Evolutionary conservation across 345 rosid species (phyloP), one percentile per base, ranked within the genome.

Genomic region (Lenwebbia sp.): DNA sequence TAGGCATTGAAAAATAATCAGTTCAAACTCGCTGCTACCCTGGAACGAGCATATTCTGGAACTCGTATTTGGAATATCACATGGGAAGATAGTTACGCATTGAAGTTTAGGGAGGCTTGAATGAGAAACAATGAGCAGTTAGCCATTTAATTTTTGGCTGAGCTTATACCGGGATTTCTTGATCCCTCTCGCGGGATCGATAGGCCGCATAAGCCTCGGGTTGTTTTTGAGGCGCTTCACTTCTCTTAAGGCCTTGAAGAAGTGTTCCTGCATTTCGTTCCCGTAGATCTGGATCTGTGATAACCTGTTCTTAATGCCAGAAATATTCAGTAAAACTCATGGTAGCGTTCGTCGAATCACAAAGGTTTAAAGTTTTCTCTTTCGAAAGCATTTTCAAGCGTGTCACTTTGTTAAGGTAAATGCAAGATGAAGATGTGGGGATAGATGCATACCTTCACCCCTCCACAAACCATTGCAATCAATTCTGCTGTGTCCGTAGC

Each of bases 221-320:
- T 26, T 83, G 75, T 23, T 53, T 54, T 30, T 83, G 33, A 22
- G 54, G 49, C 49, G 87, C 87, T 51, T 60, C 88, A 41, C 28
- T 50, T 12, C 21, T 54, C 5, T 21, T 23, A 50, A 85, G 17
- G 84, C 90, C 90, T 60, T 87, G 85, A 62, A 89, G 85, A 62
- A 89, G 85, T 49, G 78, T 83, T 40, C 88, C 87, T 7, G 62
- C 83, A 53, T 87, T 86, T 65, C 87, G 85, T 54, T 89, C 89
- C 83, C 89, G 53, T 5, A 85, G 82, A 53, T 85, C 88, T 53
- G 86, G 78, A 82, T 83, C 88, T 76, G 84, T 54, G 21, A 58
- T 54, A 55, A 87, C 89, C 88, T 52, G 21, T 5, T 52, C 54
- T 52, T 85, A 76, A 83, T n/a, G 82, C n/a, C 13, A 23, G 28